Evolutionary conservation across 768 basidiomycete species (phyloP).

Genomic region (Mrakia blollopis): DNA sequence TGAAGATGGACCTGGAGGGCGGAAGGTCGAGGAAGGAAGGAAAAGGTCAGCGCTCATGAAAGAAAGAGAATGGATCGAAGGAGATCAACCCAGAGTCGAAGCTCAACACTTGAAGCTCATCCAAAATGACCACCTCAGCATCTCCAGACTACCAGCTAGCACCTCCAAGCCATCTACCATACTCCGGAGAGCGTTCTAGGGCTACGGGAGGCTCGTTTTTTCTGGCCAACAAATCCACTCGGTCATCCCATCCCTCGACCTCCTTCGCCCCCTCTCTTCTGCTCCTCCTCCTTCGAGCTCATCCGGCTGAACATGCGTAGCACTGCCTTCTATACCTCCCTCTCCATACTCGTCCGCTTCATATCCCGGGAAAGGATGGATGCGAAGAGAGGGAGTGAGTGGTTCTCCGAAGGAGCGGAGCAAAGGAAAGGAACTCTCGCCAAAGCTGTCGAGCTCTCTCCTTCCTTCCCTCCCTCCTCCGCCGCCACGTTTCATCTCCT

Average conservation of each 20-base stretch:
- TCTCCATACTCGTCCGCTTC: too few relatives aligned
- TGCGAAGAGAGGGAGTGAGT: too few relatives aligned
- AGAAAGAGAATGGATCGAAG: neutral
- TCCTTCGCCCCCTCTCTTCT: neutral
- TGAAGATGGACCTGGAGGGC: neutral
- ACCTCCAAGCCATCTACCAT: neutral
- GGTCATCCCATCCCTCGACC: neutral
- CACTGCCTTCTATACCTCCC: too few relatives aligned
- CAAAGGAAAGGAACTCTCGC: too few relatives aligned
- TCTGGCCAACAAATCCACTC: neutral
- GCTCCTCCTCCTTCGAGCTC: too few relatives aligned
- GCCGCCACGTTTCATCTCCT: too few relatives aligned
- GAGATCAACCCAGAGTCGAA: conserved; percentile 5
- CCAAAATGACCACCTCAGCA: neutral
- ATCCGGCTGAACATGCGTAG: too few relatives aligned
- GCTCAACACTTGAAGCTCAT: neutral
- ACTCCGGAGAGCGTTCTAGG: neutral
- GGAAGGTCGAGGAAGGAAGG: neutral
- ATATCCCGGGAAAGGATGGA: too few relatives aligned
- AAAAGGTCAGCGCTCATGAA: neutral
- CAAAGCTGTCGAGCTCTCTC: too few relatives aligned
- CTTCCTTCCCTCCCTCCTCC: too few relatives aligned
- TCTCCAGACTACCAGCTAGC: neutral
- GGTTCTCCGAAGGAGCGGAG: too few relatives aligned
- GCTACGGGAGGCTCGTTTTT: neutral